Base-by-base conservation (phyloP, 306 rosid species). In the Malus asiatica region DNA sequence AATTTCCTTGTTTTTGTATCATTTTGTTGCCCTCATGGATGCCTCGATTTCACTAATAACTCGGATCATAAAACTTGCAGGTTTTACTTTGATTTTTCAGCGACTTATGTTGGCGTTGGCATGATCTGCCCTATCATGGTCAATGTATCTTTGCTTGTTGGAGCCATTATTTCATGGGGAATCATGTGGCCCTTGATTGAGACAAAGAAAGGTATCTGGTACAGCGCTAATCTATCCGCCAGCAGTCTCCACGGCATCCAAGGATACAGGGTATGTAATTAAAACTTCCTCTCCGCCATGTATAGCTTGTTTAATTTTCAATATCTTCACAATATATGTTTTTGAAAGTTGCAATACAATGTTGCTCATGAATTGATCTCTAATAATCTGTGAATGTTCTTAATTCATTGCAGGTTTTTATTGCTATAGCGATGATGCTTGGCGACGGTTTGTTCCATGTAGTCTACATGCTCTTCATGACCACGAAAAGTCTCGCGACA, bases 391-490 rank as follows among this genome's bases (percentile, higher is more conserved):
- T n/a, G 29, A 13, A 64, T 63, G 44, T 16, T 30, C 13, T 32
- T 64, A 27, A 10, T 7, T 38, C 45, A 20, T 58, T 61, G 51
- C 82, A 90, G 88, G 80, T 91, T 60, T 91, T 91, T 51, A 78
- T 79, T 5, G 95, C 95, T 20, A 91, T 91, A 30, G 76, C 89
- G 53, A 86, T 88, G 91, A 91, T 92, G 84, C 90, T 89, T 46
- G 95, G 96, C 1, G 97, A 92, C 25, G 96, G 93, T 69, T 82
- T 92, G 71, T 92, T 80, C 85, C 90, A 92, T 33, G 86, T 89
- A n/a, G 66, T 73, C 82, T 82, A 48, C 77, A 82, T 91, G 91
- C 80, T 89, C 32, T 1, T 69, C 68, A 63, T 73, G 66, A 90
- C 88, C 55, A 45, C 20, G 27, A 42, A n/a, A 60, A 85, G 87